These are phyloP conservation scores for Rhododendron henanense DNA, from an alignment of 148 eudicot species.

Conservation along the genomic window DNA sequence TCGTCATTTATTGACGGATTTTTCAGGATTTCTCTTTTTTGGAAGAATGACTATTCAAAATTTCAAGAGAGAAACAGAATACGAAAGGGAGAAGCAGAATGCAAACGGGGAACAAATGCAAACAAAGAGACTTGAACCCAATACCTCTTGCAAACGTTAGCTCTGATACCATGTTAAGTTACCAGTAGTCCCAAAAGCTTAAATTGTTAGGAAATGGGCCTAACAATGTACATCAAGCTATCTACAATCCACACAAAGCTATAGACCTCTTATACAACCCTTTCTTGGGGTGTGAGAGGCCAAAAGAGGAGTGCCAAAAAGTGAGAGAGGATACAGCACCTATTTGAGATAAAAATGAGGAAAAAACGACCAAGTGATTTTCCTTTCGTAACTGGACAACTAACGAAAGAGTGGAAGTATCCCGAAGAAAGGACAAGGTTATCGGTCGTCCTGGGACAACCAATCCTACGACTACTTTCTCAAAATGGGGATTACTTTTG, in stretches of 20 bases:
- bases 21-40: background rate
- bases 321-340: background rate
- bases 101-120: no score
- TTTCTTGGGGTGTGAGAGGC: background rate
- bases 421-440: background rate
- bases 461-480: background rate
- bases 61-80: background rate
- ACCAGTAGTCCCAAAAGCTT: no score
- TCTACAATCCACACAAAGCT: background rate
- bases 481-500: background rate
- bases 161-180: no score
- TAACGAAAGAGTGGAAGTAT: background rate
- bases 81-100: no score
- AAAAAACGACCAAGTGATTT: background rate
- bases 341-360: background rate
- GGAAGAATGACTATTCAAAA: background rate
- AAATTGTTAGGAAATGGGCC: no score
- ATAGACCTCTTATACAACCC: background rate
- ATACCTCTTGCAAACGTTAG: no score
- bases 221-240: no score
- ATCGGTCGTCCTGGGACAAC: background rate
- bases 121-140: no score
- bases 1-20: background rate
- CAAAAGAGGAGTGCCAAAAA: background rate
- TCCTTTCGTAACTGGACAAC: background rate